Evolutionary conservation across 495 filamentous ascomycete genomes (phyloP).

Genomic region (Penicillium goetzii): DNA sequence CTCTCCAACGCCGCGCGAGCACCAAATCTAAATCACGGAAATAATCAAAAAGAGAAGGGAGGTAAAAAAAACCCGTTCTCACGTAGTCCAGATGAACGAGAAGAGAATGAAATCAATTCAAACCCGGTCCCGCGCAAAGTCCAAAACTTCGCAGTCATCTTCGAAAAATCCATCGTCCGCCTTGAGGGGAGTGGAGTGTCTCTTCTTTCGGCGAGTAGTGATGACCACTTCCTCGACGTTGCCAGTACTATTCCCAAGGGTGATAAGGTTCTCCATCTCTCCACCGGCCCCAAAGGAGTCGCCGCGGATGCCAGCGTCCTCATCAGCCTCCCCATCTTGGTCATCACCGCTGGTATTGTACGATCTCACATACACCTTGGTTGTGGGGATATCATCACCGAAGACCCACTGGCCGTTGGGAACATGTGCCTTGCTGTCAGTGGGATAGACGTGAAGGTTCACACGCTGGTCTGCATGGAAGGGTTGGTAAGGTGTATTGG

Average conservation of each 20-base stretch:
- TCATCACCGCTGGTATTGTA: conserved; percentile 56
- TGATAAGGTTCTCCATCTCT: conserved; percentile 57
- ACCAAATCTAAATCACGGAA: conserved; percentile 28
- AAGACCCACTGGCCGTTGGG: conserved; percentile 66
- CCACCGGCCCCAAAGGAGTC: conserved; percentile 41
- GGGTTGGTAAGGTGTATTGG: conserved; percentile 85
- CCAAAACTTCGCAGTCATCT: conserved; percentile 89
- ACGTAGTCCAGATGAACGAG: not conserved
- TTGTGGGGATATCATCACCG: conserved; percentile 63
- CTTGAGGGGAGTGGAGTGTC: conserved; percentile 42
- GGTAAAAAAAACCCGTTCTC: conserved; percentile 6
- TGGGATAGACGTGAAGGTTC: conserved; percentile 63
- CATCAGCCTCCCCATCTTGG: conserved; percentile 50
- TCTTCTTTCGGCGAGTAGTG: conserved; percentile 72
- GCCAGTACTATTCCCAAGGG: conserved; percentile 61
- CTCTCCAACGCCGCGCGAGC: conserved; percentile 26
- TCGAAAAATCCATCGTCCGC: conserved; percentile 89
- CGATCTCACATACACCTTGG: conserved; percentile 63
- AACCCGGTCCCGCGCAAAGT: conserved; percentile 85
- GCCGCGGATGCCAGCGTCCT: conserved; percentile 40
- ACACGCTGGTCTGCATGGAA: conserved; percentile 88
- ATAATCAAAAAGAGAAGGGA: conserved; percentile 5
- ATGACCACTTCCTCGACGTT: conserved; percentile 78
- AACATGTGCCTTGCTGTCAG: conserved; percentile 25
- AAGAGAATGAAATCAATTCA: conserved; percentile 39